These are phyloP conservation scores for Canavalia ensiformis DNA, from an alignment of 306 rosid genomes.

Conservation along the genomic window DNA sequence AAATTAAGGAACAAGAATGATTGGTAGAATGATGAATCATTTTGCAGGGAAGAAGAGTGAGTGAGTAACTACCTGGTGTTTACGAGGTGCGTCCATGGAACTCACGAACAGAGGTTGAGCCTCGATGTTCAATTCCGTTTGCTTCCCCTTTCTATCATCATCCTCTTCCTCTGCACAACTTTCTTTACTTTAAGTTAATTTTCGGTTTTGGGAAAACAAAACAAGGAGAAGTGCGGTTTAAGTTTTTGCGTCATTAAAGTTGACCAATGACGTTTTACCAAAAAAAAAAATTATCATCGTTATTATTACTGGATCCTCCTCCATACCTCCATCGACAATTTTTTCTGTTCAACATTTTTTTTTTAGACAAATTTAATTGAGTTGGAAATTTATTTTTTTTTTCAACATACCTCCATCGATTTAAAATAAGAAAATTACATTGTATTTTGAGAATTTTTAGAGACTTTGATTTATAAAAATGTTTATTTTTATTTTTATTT, in stretches of 20 bases:
- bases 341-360: too few species aligned
- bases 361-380: too few species aligned
- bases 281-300: not conserved
- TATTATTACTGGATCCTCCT: not conserved
- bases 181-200: conserved; percentile 1
- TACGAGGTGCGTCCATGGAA: conserved; percentile 74
- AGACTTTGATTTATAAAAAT: too few species aligned
- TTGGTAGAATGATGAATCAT: not conserved
- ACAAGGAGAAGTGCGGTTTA: not conserved
- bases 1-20: not conserved
- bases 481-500: too few species aligned
- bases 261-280: not conserved
- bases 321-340: not conserved
- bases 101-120: not conserved
- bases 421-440: too few species aligned
- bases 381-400: too few species aligned
- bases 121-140: conserved; percentile 35
- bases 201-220: not conserved
- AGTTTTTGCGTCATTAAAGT: not conserved
- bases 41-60: not conserved
- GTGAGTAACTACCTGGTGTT: conserved; percentile 63
- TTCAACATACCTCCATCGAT: too few species aligned
- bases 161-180: not conserved
- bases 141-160: not conserved
- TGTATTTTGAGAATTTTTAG: too few species aligned